These are phyloP conservation scores for Kwoniella dendrophila DNA, from an alignment of 768 basidiomycete species.

Conservation along the genomic window DNA sequence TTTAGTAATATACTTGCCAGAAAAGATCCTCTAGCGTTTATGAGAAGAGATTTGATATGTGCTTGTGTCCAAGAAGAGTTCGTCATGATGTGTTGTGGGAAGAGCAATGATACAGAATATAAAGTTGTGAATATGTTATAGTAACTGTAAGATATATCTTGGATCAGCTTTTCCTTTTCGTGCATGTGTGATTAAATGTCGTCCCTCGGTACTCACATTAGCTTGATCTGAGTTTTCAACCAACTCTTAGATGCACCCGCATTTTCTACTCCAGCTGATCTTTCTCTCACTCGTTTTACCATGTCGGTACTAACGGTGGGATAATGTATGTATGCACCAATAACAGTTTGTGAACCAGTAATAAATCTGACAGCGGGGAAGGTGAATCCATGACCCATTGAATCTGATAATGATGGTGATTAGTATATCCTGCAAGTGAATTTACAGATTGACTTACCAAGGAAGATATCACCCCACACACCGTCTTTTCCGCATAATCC, in stretches of 20 bases:
- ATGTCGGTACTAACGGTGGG: slow-evolving; percentile 95
- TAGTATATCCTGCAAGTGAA: background rate
- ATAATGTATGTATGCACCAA: slow-evolving; percentile 93
- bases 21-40: slow-evolving; percentile 21
- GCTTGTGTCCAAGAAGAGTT: slow-evolving; percentile 93
- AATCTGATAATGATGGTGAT: slow-evolving; percentile 64
- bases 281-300: slow-evolving; percentile 73
- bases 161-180: background rate
- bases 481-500: slow-evolving; percentile 63
- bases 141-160: slow-evolving; percentile 62
- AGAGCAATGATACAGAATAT: slow-evolving; percentile 73
- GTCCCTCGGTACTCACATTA: slow-evolving; percentile 62
- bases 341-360: slow-evolving; percentile 62
- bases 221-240: slow-evolving; percentile 66
- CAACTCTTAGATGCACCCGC: slow-evolving; percentile 64
- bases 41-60: slow-evolving; percentile 76
- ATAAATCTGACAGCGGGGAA: slow-evolving; percentile 74
- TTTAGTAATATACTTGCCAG: slow-evolving; percentile 39
- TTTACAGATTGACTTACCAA: slow-evolving; percentile 64
- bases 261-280: slow-evolving; percentile 68
- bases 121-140: slow-evolving; percentile 84
- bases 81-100: slow-evolving; percentile 71
- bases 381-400: slow-evolving; percentile 97
- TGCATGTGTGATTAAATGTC: background rate
- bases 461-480: slow-evolving; percentile 84